Conservation (phyloP, 208 protist genomes). For the Histomonas meleagridis region DNA sequence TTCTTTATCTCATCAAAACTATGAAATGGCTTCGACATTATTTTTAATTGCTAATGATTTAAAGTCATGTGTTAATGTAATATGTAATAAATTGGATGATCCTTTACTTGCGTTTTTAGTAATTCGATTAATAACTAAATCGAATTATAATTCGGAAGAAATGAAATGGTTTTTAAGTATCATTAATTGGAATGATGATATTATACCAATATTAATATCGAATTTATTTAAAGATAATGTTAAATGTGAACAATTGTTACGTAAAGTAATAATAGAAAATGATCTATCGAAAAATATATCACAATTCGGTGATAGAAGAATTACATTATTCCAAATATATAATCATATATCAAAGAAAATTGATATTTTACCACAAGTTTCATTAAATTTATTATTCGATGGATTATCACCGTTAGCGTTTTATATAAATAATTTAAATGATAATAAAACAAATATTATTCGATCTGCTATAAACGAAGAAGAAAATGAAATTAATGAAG, state of each 20-base stretch:
- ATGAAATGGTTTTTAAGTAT: not conserved
- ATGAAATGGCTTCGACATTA: not conserved
- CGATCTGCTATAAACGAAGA: not conserved
- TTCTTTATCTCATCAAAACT: not conserved
- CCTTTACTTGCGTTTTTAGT: not conserved
- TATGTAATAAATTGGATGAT: not conserved
- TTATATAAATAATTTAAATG: not conserved
- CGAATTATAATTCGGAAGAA: not conserved
- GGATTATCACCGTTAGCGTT: not conserved
- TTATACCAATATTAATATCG: not conserved
- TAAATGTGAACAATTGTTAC: not conserved
- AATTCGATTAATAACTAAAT: not conserved
- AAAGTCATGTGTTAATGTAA: not conserved
- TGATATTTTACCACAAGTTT: not conserved
- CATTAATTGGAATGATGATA: not conserved
- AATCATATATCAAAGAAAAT: not conserved
- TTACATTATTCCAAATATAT: not conserved
- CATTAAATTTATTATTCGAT: not conserved
- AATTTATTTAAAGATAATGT: not conserved
- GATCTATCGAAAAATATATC: not conserved
- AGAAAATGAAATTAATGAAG: not conserved
- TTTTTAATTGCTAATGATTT: not conserved
- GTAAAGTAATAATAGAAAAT: not conserved
- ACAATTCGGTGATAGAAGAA: not conserved
- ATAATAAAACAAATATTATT: not conserved